These are phyloP conservation scores for Coemansia nantahalensis DNA, from an alignment of 192 early-diverging fungal genomes.

Conservation along the genomic window DNA sequence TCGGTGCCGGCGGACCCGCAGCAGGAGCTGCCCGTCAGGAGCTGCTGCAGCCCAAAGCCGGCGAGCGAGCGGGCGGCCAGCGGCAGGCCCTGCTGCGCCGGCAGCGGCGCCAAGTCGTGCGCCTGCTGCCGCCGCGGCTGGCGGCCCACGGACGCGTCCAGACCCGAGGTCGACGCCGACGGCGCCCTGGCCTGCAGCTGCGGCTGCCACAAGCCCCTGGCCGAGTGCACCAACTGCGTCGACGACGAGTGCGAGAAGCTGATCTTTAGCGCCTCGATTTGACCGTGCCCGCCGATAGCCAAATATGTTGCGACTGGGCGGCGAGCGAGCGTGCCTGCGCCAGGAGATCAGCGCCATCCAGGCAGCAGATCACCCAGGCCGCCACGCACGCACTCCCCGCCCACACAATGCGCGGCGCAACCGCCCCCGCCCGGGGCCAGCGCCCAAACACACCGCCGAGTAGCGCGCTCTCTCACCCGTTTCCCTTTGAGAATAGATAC, in stretches of 20 bases:
- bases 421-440: too few species aligned
- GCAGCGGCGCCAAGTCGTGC: conserved; percentile 8
- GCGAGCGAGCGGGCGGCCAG: neutral
- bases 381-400: too few species aligned
- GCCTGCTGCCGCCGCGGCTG: conserved; percentile 25
- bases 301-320: too few species aligned
- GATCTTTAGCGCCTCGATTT: conserved; percentile 10
- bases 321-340: too few species aligned
- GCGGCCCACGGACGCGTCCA: conserved; percentile 24
- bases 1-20: conserved; percentile 15
- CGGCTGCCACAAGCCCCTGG: conserved; percentile 56
- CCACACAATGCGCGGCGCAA: too few species aligned
- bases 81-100: neutral
- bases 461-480: too few species aligned
- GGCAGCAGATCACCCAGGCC: too few species aligned
- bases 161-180: conserved; percentile 45
- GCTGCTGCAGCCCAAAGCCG: conserved; percentile 20
- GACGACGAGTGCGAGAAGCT: conserved; percentile 54
- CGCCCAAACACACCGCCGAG: too few species aligned
- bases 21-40: conserved; percentile 17
- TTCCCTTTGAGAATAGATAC: too few species aligned
- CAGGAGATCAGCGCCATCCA: too few species aligned
- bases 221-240: conserved; percentile 55
- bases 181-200: conserved; percentile 58
- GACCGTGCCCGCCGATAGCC: too few species aligned